Evolutionary conservation across 2,329 filamentous ascomycete genomes (phyloP).

Genomic region (Torrubiella hemipterigena): DNA sequence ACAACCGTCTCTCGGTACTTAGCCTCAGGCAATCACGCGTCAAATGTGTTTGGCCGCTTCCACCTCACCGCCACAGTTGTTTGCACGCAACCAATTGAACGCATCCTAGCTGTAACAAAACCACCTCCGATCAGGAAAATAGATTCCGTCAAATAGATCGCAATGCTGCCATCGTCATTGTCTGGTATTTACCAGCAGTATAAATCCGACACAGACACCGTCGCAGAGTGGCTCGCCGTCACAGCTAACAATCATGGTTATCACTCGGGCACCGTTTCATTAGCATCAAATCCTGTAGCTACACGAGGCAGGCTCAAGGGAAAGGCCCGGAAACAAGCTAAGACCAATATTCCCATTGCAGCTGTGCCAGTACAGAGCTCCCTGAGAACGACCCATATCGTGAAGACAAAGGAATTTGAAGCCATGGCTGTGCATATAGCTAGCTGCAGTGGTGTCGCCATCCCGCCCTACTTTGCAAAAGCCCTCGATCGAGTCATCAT

Average conservation of each 20-base stretch:
- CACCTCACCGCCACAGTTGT: too few relatives aligned
- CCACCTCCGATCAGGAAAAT: too few relatives aligned
- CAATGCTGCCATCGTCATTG: constrained; percentile 7
- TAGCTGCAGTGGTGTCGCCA: constrained; percentile 3
- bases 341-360: not conserved
- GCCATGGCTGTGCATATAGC: constrained; percentile 9
- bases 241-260: constrained; percentile 10
- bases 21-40: too few relatives aligned
- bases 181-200: constrained; percentile 9
- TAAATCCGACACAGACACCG: constrained; percentile 11
- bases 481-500: constrained; percentile 9
- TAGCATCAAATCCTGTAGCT: not conserved
- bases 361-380: not conserved
- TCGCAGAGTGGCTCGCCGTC: constrained; percentile 8
- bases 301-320: constrained; percentile 5
- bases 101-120: too few relatives aligned
- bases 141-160: too few relatives aligned
- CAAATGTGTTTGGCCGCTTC: too few relatives aligned
- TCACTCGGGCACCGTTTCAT: not conserved
- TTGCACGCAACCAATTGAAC: too few relatives aligned
- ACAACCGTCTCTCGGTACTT: too few relatives aligned
- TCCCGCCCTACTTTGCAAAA: constrained; percentile 7
- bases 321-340: constrained; percentile 6
- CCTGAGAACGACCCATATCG: constrained; percentile 2
- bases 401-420: constrained; percentile 10